Conservation (phyloP, 2,329 filamentous ascomycete genomes). For the Claviceps monticola region DNA sequence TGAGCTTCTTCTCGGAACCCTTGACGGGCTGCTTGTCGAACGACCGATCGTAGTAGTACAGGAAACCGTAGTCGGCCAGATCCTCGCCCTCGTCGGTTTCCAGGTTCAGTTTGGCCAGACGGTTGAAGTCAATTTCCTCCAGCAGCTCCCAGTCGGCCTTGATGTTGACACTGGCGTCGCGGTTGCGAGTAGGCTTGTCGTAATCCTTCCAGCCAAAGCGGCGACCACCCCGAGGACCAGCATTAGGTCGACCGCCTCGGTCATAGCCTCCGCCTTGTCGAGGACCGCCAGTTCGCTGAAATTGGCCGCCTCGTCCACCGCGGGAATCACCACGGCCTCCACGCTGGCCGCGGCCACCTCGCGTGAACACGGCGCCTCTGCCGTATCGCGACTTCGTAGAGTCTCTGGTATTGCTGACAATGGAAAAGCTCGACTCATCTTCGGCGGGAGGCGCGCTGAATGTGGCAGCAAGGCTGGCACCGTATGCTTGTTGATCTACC, state of each 20-base stretch:
- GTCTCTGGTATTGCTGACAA: conserved; percentile 89
- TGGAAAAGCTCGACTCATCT: conserved; percentile 94
- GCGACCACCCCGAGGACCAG: conserved; percentile 59
- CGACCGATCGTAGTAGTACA: conserved; percentile 93
- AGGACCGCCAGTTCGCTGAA: conserved; percentile 60
- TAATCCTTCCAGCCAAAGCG: conserved; percentile 98
- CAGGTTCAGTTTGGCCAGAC: conserved; percentile 87
- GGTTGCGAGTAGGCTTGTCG: conserved; percentile 93
- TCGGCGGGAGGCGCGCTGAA: conserved; percentile 88
- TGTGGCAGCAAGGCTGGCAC: conserved; percentile 69
- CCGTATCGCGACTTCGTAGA: conserved; percentile 76
- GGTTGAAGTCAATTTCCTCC: conserved; percentile 97
- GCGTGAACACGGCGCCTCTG: conserved; percentile 80
- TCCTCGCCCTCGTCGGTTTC: conserved; percentile 93
- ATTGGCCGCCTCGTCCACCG: conserved; percentile 42
- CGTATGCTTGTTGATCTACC: conserved; percentile 90
- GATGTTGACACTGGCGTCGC: conserved; percentile 91
- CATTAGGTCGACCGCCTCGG: conserved; percentile 53
- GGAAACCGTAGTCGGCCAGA: conserved; percentile 87
- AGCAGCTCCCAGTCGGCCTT: conserved; percentile 90
- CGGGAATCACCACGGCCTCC: conserved; percentile 50
- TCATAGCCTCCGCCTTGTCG: conserved; percentile 55
- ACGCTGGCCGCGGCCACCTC: conserved; percentile 60
- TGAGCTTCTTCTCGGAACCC: conserved; percentile 74
- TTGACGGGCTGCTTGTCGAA: conserved; percentile 92